phyloP scores from a whole-genome alignment of 345 rosid species.

The Linum lewisii region DNA sequence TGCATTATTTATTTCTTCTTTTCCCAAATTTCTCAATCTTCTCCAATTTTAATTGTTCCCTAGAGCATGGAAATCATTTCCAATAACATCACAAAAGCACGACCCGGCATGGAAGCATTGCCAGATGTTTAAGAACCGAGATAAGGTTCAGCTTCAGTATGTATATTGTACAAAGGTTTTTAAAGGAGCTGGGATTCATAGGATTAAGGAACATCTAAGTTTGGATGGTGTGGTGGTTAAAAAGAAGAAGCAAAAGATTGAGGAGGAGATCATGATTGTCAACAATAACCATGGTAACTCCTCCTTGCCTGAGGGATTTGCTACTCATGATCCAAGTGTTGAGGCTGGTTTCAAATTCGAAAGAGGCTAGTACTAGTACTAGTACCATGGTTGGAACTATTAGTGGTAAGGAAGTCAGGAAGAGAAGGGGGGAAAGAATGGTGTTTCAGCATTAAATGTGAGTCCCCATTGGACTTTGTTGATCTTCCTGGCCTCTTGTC shows the following conservation, averaged over 20 bases:
- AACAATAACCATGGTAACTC: background rate
- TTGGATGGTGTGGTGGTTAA: constrained; percentile 45
- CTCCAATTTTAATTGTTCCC: no score
- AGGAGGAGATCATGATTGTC: background rate
- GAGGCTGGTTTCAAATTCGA: background rate
- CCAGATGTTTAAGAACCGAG: constrained; percentile 66
- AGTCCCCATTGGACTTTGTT: constrained; percentile 6
- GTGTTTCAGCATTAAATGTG: background rate
- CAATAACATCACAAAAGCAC: constrained; percentile 67
- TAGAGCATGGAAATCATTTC: constrained; percentile 43
- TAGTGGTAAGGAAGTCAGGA: background rate
- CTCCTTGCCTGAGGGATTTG: background rate
- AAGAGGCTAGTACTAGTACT: constrained; percentile 3
- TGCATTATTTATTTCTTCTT: no score
- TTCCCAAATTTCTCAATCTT: no score
- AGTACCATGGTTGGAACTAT: background rate
- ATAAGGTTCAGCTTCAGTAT: constrained; percentile 66
- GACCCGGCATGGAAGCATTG: constrained; percentile 98
- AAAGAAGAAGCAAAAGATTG: constrained; percentile 1
- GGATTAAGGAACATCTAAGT: constrained; percentile 89
- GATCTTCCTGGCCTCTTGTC: constrained; percentile 17
- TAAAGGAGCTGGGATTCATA: constrained; percentile 93
- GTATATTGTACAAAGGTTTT: constrained; percentile 66
- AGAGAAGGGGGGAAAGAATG: background rate
- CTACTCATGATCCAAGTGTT: background rate